Conservation (phyloP, 2,329 filamentous ascomycete species). For the Lachnellula arida region DNA sequence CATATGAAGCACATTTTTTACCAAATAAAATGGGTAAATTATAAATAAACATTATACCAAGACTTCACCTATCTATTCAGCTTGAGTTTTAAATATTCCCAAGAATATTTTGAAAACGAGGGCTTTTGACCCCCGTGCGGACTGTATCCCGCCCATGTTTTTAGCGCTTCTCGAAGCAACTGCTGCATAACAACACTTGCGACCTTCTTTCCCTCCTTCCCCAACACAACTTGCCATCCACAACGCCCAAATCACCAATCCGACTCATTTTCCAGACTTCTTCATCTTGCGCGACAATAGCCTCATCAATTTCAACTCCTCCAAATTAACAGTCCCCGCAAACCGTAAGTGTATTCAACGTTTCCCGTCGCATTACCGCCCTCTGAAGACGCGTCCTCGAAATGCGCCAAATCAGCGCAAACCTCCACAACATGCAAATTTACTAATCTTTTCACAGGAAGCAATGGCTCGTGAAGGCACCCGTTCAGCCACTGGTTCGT, state of each 20-base stretch:
- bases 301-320: neutral
- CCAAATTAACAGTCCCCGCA: constrained; percentile 3
- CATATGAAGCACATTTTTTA: neutral
- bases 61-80: neutral
- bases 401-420: constrained; percentile 24
- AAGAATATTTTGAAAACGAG: constrained; percentile 10
- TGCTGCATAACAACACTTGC: constrained; percentile 22
- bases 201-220: constrained; percentile 11
- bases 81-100: constrained; percentile 1
- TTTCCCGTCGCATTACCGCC: constrained; percentile 18
- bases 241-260: constrained; percentile 12
- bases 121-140: constrained; percentile 20
- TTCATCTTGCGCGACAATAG: constrained; percentile 13
- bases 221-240: constrained; percentile 18
- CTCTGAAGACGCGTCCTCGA: constrained; percentile 20
- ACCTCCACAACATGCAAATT: constrained; percentile 18
- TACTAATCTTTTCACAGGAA: constrained; percentile 24
- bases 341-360: constrained; percentile 24
- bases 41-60: neutral
- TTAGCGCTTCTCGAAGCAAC: constrained; percentile 12
- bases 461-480: constrained; percentile 30
- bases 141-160: constrained; percentile 9
- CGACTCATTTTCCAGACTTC: constrained; percentile 7
- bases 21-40: neutral
- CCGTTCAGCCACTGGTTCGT: constrained; percentile 28